Conservation (phyloP, 352 stramenopile species). For the Phytophthora chlamydospora region DNA sequence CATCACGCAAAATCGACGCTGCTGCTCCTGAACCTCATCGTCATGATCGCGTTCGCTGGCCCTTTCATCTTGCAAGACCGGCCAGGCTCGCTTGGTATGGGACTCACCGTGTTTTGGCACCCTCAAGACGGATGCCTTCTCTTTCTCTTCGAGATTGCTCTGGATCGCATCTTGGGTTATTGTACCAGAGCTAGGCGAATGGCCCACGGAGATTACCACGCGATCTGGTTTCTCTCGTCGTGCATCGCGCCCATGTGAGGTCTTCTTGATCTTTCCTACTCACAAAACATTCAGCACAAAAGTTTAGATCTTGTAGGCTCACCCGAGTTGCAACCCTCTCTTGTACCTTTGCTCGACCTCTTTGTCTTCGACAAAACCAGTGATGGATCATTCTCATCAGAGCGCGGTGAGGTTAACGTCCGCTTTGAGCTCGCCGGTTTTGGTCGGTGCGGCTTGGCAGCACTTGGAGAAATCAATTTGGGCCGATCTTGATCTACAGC, state of each 20-base stretch:
- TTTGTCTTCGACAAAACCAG: too few species aligned
- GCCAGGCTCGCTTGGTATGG: not conserved
- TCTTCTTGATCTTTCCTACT: not conserved
- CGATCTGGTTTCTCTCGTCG: not conserved
- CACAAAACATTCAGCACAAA: not conserved
- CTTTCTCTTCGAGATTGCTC: not conserved
- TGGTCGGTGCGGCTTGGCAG: too few species aligned
- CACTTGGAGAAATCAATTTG: too few species aligned
- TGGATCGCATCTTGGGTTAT: constrained; percentile 4
- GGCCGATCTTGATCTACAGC: too few species aligned
- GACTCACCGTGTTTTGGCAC: not conserved
- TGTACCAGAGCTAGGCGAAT: constrained; percentile 8
- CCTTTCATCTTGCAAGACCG: constrained; percentile 1
- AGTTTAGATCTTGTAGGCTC: not conserved
- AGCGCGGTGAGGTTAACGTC: too few species aligned
- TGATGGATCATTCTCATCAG: too few species aligned
- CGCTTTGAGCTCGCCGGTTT: too few species aligned
- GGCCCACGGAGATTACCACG: not conserved
- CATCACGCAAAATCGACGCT: constrained; percentile 42
- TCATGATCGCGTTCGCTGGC: constrained; percentile 3
- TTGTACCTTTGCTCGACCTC: not conserved
- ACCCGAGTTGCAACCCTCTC: not conserved
- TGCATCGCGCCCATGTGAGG: not conserved
- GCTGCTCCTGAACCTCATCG: constrained; percentile 3
- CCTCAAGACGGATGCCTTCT: not conserved